Evolutionary conservation across 139 green algal genomes (phyloP), one percentile per base, ranked within the genome.

Genomic region (Coelastrella sp.): DNA sequence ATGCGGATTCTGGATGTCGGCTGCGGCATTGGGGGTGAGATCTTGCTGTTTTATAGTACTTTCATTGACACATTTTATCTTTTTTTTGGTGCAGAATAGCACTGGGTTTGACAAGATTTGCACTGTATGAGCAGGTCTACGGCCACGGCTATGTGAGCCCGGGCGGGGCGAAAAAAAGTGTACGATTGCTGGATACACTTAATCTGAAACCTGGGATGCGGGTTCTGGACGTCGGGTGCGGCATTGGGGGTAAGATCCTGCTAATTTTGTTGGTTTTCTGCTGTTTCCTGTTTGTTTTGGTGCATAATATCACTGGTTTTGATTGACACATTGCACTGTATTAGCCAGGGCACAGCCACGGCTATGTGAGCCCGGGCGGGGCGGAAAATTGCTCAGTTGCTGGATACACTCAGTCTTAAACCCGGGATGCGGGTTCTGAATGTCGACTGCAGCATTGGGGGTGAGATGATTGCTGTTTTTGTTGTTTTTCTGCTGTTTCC

Each of bases 111-210:
- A n/a, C n/a, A n/a, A n/a, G n/a, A n/a, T n/a, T 98, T 71, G 86
- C 93, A 66, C 90, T 92, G 20, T 98, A 98, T 91, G 95, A 98
- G 93, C 87, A 85, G 71, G 93, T 98, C 32, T 98, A 96, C 92
- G 97, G 97, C 3, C 4, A 80, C 0, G 97, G 97, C 71, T 98
- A 95, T 79, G 92, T 98, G n/a, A 96, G 92, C 88, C 94, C 95
- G 5, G 97, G 97, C 7, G 97, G 97, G 14, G 19, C 92, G 4
- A 92, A 91, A 16, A 94, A 92, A 56, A 94, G 95, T 58, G 86
- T 90, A 80, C 94, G 96, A 60, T 93, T 98, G 66, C 83, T 95
- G 65, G 73, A 58, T 1, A 78, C 82, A 68, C 91, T 98, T 56
- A 77, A 88, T 76, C 90, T 98, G 90, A 73, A 97, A 88, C 77